Evolutionary conservation across 2,329 filamentous ascomycete genomes (phyloP).

Genomic region (Chrysosporium keratinophilum): DNA sequence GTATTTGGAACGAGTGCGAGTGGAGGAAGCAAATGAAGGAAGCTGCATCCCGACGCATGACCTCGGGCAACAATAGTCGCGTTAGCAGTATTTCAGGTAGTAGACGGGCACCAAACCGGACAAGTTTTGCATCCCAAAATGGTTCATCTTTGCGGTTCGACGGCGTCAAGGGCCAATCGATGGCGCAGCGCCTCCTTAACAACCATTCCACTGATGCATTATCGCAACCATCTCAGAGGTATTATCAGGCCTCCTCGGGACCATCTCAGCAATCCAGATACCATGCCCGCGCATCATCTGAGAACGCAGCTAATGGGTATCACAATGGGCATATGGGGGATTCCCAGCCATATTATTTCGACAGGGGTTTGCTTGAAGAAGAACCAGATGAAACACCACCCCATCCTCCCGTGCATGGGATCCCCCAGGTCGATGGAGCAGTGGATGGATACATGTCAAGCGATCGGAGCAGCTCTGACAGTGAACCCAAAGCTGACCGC

Average conservation of each 20-base stretch:
- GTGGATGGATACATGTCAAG: slow-evolving; percentile 22
- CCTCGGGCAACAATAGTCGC: slow-evolving; percentile 39
- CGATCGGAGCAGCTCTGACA: slow-evolving; percentile 35
- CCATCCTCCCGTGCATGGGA: slow-evolving; percentile 30
- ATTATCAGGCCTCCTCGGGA: slow-evolving; percentile 8
- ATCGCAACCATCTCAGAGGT: slow-evolving; percentile 22
- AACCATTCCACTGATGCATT: slow-evolving; percentile 32
- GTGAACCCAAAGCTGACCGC: slow-evolving; percentile 23
- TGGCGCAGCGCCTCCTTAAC: slow-evolving; percentile 19
- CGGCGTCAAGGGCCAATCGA: slow-evolving; percentile 14
- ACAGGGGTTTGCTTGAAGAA: slow-evolving; percentile 15
- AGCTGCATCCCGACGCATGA: slow-evolving; percentile 49
- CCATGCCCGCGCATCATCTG: slow-evolving; percentile 27
- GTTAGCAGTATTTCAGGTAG: slow-evolving; percentile 51
- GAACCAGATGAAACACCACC: slow-evolving; percentile 26
- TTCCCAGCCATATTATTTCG: slow-evolving; percentile 14
- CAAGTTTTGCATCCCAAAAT: slow-evolving; percentile 28
- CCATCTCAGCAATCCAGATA: slow-evolving; percentile 15
- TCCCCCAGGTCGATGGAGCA: slow-evolving; percentile 21
- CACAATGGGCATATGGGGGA: slow-evolving; percentile 1
- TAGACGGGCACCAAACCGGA: slow-evolving; percentile 37
- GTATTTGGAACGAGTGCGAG: slow-evolving; percentile 70
- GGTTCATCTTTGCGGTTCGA: slow-evolving; percentile 27
- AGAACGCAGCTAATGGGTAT: slow-evolving; percentile 19
- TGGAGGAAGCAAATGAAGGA: slow-evolving; percentile 89